phyloP scores from a whole-genome alignment of 2,329 filamentous ascomycete species.

The Nemania diffusa region DNA sequence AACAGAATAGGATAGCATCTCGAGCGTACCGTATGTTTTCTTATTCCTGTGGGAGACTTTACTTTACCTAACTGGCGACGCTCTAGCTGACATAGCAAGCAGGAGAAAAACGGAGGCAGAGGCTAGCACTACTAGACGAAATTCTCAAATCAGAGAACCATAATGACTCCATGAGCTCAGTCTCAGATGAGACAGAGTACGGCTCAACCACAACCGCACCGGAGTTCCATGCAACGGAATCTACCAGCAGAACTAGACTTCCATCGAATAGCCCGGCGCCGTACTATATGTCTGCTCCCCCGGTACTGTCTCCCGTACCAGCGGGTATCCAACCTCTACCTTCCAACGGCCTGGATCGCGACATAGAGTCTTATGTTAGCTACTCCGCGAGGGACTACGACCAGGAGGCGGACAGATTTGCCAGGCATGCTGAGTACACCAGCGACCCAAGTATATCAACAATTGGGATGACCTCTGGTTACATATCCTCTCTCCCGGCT shows the following conservation, averaged over 20 bases:
- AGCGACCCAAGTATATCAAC: slow-evolving; percentile 33
- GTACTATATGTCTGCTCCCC: slow-evolving; percentile 30
- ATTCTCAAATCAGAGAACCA: slow-evolving; percentile 49
- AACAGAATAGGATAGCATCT: slow-evolving; percentile 48
- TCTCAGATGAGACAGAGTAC: slow-evolving; percentile 46
- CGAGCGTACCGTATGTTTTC: slow-evolving; percentile 49
- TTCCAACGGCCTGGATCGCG: slow-evolving; percentile 36
- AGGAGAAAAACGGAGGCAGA: slow-evolving; percentile 59
- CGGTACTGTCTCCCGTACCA: slow-evolving; percentile 35
- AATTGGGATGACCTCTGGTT: slow-evolving; percentile 36
- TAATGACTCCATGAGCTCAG: slow-evolving; percentile 47
- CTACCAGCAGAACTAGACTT: slow-evolving; percentile 29
- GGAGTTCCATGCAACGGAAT: slow-evolving; percentile 22
- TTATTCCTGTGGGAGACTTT: not conserved
- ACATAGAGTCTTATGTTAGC: slow-evolving; percentile 39
- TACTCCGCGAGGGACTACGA: slow-evolving; percentile 39
- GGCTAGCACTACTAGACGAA: slow-evolving; percentile 54
- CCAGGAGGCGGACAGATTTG: slow-evolving; percentile 33
- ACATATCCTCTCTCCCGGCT: slow-evolving; percentile 36
- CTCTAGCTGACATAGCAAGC: slow-evolving; percentile 33
- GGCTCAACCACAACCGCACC: slow-evolving; percentile 33
- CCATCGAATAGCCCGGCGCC: slow-evolving; percentile 44
- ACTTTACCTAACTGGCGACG: slow-evolving; percentile 1
- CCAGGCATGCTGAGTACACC: slow-evolving; percentile 33
- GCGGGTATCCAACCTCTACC: slow-evolving; percentile 37